Conservation (phyloP, 345 rosid genomes). For the Balakata baccata region DNA sequence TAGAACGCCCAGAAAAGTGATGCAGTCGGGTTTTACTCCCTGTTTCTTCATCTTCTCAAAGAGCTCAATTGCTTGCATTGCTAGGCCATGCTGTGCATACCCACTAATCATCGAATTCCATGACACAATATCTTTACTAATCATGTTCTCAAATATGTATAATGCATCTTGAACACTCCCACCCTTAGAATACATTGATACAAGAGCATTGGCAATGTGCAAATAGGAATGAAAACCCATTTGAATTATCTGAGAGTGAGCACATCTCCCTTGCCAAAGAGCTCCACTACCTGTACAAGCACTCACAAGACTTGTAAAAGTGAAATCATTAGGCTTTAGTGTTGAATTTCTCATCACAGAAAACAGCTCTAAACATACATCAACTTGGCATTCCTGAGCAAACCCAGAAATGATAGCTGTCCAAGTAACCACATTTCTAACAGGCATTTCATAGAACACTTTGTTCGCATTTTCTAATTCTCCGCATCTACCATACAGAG, state of each 20-base stretch:
- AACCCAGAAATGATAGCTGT: conserved; percentile 74
- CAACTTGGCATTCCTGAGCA: conserved; percentile 67
- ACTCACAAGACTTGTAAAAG: conserved; percentile 66
- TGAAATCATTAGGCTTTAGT: conserved; percentile 65
- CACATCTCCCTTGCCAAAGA: conserved; percentile 70
- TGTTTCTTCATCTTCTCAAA: conserved; percentile 57
- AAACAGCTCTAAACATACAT: conserved; percentile 56
- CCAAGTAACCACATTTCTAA: conserved; percentile 79
- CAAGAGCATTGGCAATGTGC: conserved; percentile 65
- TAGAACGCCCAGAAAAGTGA: conserved; percentile 76
- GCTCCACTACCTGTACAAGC: conserved; percentile 86
- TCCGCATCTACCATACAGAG: conserved; percentile 49
- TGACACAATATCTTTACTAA: conserved; percentile 56
- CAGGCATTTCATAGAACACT: conserved; percentile 79
- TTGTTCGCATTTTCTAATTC: conserved; percentile 40
- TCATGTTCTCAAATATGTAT: conserved; percentile 40
- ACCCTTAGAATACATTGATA: conserved; percentile 84
- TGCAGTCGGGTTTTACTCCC: conserved; percentile 52
- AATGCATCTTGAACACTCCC: conserved; percentile 58
- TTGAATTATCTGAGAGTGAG: conserved; percentile 62
- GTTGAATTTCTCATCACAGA: conserved; percentile 54
- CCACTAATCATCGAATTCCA: conserved; percentile 98
- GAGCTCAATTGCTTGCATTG: conserved; percentile 48
- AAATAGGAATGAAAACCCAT: conserved; percentile 59
- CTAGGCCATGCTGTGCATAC: conserved; percentile 78